Evolutionary conservation across 1,139 yeast genomes (phyloP), one percentile per base, ranked within the genome.

Genomic region (Yamadazyma diddensiae): DNA sequence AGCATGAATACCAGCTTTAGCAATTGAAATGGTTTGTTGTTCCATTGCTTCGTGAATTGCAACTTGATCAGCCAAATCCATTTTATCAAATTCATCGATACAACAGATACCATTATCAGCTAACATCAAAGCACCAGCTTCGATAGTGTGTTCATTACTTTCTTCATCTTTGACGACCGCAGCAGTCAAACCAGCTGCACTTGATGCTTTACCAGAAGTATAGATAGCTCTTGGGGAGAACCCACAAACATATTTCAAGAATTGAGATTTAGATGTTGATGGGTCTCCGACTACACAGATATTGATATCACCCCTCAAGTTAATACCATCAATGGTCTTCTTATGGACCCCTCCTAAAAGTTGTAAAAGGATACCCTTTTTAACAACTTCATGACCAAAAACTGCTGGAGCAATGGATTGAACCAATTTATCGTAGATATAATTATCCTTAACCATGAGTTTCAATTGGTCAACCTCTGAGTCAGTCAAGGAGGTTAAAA

Each of bases 41-140:
- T 92, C 98, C 99, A 92, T 92, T 11, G 98, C 99, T 67, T 92
- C 99, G 65, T 92, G 99, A 67, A 92, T 92, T 3, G 98, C 98
- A 37, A 92, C 98, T 63, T 94, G 98, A 59, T 94, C 98, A 4
- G 80, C 64, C 30, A 92, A 60, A 59, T 92, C 97, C 98, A 92
- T 92, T 67, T 94, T 92, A 59, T 92, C 99, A 50, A 92, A 92
- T 62, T 92, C 99, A 57, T 92, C 99, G 60, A 92, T 92, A 43
- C 97, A 95, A 71, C 99, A 92, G 41, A 92, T 86, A 42, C 99
- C 99, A 55, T 92, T 94, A 61, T 92, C 99, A 1, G 98, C 98
- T 45, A 92, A 72, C 99, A 92, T 92, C 39, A 92, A 70, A 2
- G 99, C 99, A 57, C 99, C 99, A 1, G 98, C 99, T 57, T 92